Conservation (phyloP, 768 basidiomycete species). For the Holtermannia corniformis region DNA sequence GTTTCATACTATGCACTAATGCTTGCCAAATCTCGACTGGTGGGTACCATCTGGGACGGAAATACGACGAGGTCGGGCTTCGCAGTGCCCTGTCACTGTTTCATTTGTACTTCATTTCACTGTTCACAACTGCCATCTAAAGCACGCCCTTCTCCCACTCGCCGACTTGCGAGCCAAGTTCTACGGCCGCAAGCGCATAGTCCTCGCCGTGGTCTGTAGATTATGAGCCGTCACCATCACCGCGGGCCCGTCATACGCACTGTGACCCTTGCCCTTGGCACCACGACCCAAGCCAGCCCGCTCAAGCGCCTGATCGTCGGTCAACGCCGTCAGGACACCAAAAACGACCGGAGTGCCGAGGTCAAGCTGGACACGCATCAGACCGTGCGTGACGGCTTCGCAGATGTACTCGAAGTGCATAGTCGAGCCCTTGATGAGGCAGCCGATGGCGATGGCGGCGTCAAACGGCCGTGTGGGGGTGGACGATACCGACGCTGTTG, state of each 20-base stretch:
- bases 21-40: no score
- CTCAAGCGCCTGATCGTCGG: constrained; percentile 87
- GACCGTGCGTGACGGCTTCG: constrained; percentile 80
- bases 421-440: constrained; percentile 93
- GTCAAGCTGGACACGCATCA: constrained; percentile 92
- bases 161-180: constrained; percentile 42
- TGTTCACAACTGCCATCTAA: no score
- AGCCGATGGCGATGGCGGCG: constrained; percentile 93
- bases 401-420: constrained; percentile 99
- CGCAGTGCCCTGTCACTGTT: no score
- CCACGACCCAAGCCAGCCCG: constrained; percentile 77
- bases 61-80: no score
- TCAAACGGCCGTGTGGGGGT: constrained; percentile 57
- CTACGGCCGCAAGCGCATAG: constrained; percentile 94
- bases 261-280: constrained; percentile 63
- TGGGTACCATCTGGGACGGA: no score
- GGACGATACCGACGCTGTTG: constrained; percentile 30
- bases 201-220: constrained; percentile 69
- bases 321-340: constrained; percentile 85
- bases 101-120: no score
- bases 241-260: constrained; percentile 40
- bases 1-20: no score
- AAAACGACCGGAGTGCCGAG: constrained; percentile 91
- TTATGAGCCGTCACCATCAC: constrained; percentile 2
- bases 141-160: constrained; percentile 36